Evolutionary conservation across 129 eudicot genomes (phyloP).

Genomic region (Silybum marianum): DNA sequence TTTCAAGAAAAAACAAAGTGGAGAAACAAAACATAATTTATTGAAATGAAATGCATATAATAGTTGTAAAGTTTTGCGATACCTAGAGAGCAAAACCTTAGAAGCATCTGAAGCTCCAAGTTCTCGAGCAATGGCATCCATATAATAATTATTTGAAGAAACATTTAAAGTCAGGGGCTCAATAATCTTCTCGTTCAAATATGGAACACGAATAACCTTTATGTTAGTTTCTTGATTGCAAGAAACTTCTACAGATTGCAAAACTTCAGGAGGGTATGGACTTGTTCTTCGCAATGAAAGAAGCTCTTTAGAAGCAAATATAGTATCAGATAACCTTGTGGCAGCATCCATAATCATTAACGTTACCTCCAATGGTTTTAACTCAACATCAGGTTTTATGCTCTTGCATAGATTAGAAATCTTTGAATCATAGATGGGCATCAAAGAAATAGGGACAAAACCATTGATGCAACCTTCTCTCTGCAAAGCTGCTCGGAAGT

Average conservation of each 20-base stretch:
- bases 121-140: conserved; percentile 79
- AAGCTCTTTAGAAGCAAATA: conserved; percentile 46
- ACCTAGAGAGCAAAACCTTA: conserved; percentile 75
- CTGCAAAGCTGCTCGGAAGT: conserved; percentile 72
- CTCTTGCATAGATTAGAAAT: conserved; percentile 63
- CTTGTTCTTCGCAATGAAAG: conserved; percentile 57
- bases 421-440: conserved; percentile 69
- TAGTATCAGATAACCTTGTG: conserved; percentile 39
- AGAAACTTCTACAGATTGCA: conserved; percentile 41
- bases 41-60: conserved; percentile 17
- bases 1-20: background rate
- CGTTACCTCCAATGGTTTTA: conserved; percentile 51
- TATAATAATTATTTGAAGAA: conserved; percentile 57
- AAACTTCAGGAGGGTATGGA: conserved; percentile 61
- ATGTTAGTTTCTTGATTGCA: conserved; percentile 34
- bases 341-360: conserved; percentile 56
- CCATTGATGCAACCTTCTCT: conserved; percentile 70
- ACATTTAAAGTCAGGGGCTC: conserved; percentile 54
- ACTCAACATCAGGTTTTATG: conserved; percentile 62
- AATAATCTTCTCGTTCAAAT: conserved; percentile 44
- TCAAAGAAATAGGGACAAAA: conserved; percentile 61
- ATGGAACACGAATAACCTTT: conserved; percentile 61
- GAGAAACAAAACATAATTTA: background rate
- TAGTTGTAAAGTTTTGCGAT: conserved; percentile 11
- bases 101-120: conserved; percentile 79